A percentile compares a stretch with the other conserved stretches of the same genome.
Evolutionary conservation across 495 filamentous ascomycete genomes (phyloP).

Genomic region (Glarea lozoyensis): DNA sequence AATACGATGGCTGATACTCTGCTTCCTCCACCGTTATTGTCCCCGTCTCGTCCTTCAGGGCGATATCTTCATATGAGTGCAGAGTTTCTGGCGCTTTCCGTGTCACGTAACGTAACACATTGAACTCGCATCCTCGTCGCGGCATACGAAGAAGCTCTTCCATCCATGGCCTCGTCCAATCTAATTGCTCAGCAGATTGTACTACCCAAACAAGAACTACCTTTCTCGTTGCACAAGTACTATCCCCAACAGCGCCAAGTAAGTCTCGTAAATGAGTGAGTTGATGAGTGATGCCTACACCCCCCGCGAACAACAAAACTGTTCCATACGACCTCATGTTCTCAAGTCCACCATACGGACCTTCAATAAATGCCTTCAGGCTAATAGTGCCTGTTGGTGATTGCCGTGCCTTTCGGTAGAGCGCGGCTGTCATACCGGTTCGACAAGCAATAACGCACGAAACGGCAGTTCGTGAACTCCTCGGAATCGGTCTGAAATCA

Average conservation of each 20-base stretch:
- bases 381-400: neutral
- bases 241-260: slow-evolving; percentile 38
- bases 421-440: slow-evolving; percentile 52
- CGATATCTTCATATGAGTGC: no score
- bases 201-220: slow-evolving; percentile 65
- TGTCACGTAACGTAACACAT: slow-evolving; percentile 61
- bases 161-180: slow-evolving; percentile 72
- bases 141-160: slow-evolving; percentile 56
- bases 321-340: slow-evolving; percentile 53
- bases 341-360: slow-evolving; percentile 50
- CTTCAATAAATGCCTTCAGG: slow-evolving; percentile 46
- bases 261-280: slow-evolving; percentile 50
- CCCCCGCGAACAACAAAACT: slow-evolving; percentile 56
- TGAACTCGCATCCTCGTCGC: slow-evolving; percentile 52
- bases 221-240: slow-evolving; percentile 46
- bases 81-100: slow-evolving; percentile 27
- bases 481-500: slow-evolving; percentile 1
- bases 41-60: no score
- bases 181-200: slow-evolving; percentile 53
- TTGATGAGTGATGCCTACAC: slow-evolving; percentile 63
- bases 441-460: slow-evolving; percentile 51
- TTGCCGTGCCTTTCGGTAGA: slow-evolving; percentile 18
- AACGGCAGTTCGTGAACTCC: slow-evolving; percentile 31
- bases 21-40: slow-evolving; percentile 39
- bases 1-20: slow-evolving; percentile 59